These are phyloP conservation scores for Neonectria magnoliae DNA, from an alignment of 2,329 filamentous ascomycete species.

Conservation along the genomic window DNA sequence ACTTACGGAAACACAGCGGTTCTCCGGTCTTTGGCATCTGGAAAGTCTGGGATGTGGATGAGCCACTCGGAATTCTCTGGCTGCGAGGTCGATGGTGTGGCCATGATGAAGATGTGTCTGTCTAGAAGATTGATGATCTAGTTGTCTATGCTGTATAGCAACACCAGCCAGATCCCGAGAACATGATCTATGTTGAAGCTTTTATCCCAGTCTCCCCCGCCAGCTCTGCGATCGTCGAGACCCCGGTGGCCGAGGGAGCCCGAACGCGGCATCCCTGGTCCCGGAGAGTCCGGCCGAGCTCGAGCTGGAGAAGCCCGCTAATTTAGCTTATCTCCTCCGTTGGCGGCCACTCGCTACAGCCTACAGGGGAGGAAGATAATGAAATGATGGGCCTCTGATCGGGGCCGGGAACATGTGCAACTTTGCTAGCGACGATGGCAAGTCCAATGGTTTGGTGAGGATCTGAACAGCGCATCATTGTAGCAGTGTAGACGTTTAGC, in stretches of 20 bases:
- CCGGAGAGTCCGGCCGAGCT: conserved; percentile 9
- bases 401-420: conserved; percentile 4
- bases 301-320: conserved; percentile 44
- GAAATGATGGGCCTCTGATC: background rate
- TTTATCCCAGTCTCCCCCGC: background rate
- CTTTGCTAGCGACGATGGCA: background rate
- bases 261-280: background rate
- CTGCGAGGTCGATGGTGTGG: background rate
- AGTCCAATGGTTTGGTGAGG: too few species aligned
- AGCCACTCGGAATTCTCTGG: background rate
- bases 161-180: background rate
- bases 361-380: conserved; percentile 32
- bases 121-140: background rate
- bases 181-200: background rate
- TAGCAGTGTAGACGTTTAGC: too few species aligned
- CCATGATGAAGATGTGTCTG: background rate
- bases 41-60: background rate
- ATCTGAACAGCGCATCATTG: too few species aligned
- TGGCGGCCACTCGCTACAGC: background rate
- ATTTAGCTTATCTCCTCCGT: conserved; percentile 9
- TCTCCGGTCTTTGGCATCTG: background rate
- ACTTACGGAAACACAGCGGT: background rate
- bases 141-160: background rate
- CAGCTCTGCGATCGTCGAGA: background rate
- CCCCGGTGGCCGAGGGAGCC: background rate